Evolutionary conservation across 768 basidiomycete species (phyloP).

Genomic region (Phanerochaete sordida): DNA sequence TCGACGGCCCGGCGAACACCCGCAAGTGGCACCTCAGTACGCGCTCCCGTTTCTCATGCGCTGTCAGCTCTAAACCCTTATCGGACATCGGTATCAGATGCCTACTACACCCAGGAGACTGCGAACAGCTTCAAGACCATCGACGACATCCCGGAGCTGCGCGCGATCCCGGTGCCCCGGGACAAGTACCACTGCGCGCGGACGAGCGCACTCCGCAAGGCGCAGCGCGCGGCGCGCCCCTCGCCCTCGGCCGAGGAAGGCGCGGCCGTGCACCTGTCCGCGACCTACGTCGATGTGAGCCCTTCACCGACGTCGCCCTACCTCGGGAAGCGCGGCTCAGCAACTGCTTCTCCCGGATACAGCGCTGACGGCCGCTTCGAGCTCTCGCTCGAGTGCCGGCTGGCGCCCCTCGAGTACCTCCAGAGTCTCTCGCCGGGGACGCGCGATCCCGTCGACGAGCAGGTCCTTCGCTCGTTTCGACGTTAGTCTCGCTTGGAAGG

Average conservation of each 20-base stretch:
- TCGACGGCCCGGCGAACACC: slow-evolving; percentile 24
- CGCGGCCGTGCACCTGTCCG: not conserved
- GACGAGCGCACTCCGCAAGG: slow-evolving; percentile 20
- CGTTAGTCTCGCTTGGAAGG: not conserved
- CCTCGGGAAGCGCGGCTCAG: not conserved
- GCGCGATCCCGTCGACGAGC: slow-evolving; percentile 25
- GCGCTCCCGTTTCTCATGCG: slow-evolving; percentile 10
- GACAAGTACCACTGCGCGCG: slow-evolving; percentile 68
- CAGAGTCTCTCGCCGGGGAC: slow-evolving; percentile 20
- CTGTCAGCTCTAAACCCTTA: not conserved
- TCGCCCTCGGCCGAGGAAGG: not conserved
- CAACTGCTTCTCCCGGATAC: not conserved
- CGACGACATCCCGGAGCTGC: slow-evolving; percentile 54
- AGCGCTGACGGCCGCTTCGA: not conserved
- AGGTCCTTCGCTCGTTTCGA: slow-evolving; percentile 14
- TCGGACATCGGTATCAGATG: slow-evolving; percentile 41
- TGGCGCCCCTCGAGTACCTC: slow-evolving; percentile 27
- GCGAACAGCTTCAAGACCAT: slow-evolving; percentile 54
- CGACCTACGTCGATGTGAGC: not conserved
- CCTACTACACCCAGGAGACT: slow-evolving; percentile 70
- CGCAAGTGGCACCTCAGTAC: slow-evolving; percentile 38
- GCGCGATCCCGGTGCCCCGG: slow-evolving; percentile 49
- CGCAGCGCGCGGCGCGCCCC: not conserved
- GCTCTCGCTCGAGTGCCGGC: slow-evolving; percentile 11
- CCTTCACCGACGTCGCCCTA: not conserved